Percentiles rank a stretch among this genome's conserved stretches.
Evolutionary conservation across 495 filamentous ascomycete species (phyloP).

Genomic region (Aspergillus incahuasiensis): DNA sequence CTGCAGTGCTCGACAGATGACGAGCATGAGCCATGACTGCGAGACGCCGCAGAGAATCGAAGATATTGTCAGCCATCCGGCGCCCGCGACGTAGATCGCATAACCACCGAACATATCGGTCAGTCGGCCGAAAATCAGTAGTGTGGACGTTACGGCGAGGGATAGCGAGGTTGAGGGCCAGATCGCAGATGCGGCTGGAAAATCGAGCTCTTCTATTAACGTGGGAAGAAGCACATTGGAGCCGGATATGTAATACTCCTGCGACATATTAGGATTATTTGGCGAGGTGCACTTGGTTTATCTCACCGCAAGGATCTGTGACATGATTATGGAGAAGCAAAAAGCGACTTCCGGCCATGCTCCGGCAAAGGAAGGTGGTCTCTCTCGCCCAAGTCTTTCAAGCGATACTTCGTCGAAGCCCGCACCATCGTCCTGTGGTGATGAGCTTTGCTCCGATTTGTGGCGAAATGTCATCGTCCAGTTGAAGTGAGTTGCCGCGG

Average conservation of each 20-base stretch:
- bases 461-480: background rate
- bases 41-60: constrained; percentile 71
- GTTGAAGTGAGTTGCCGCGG: background rate
- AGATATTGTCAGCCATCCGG: constrained; percentile 69
- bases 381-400: constrained; percentile 55
- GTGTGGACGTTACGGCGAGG: constrained; percentile 66
- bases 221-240: constrained; percentile 79
- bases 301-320: constrained; percentile 60
- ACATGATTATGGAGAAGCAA: constrained; percentile 66
- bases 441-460: background rate
- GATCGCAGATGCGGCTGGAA: constrained; percentile 58
- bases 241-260: constrained; percentile 79
- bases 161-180: constrained; percentile 82
- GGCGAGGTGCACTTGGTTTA: background rate
- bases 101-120: constrained; percentile 78
- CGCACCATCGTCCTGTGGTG: background rate
- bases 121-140: constrained; percentile 72
- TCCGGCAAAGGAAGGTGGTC: constrained; percentile 61
- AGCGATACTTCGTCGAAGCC: background rate
- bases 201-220: constrained; percentile 56
- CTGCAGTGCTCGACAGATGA: constrained; percentile 71
- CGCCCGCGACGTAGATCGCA: constrained; percentile 60
- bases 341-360: constrained; percentile 63
- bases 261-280: background rate
- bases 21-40: constrained; percentile 64